These are phyloP conservation scores for Aspergillus sp. DNA, from an alignment of 2,329 filamentous ascomycete genomes.

Conservation along the genomic window DNA sequence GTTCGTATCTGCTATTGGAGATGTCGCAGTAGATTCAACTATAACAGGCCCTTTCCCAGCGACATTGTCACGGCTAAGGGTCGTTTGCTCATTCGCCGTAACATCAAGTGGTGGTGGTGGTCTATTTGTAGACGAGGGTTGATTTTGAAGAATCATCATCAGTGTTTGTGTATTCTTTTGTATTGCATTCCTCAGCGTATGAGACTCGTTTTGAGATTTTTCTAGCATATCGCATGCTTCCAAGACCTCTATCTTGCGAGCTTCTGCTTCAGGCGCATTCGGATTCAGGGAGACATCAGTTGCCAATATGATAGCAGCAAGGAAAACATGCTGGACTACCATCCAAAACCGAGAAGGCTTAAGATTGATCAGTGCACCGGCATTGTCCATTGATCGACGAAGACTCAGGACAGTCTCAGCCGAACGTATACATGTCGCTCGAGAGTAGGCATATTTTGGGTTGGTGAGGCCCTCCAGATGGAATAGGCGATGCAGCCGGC, in stretches of 20 bases:
- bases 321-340: conserved; percentile 21
- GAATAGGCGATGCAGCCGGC: conserved; percentile 20
- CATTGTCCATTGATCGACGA: background rate
- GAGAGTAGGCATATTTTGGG: conserved; percentile 1
- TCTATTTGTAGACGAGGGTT: background rate
- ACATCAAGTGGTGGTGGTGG: background rate
- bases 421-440: conserved; percentile 1
- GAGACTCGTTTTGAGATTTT: conserved; percentile 1
- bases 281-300: conserved; percentile 23
- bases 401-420: conserved; percentile 4
- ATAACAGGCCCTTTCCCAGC: too few relatives aligned
- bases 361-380: conserved; percentile 8
- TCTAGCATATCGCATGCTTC: conserved; percentile 6
- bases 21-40: too few relatives aligned
- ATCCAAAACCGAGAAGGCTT: conserved; percentile 18
- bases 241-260: conserved; percentile 8
- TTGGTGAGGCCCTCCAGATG: conserved; percentile 18
- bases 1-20: too few relatives aligned
- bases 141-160: conserved; percentile 4
- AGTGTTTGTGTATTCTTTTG: conserved; percentile 4
- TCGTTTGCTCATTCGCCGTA: too few relatives aligned
- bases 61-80: too few relatives aligned
- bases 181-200: background rate
- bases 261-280: conserved; percentile 12
- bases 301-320: conserved; percentile 21